These are phyloP conservation scores for Phialocephala sp. DNA, from an alignment of 2,329 filamentous ascomycete species.

Conservation along the genomic window DNA sequence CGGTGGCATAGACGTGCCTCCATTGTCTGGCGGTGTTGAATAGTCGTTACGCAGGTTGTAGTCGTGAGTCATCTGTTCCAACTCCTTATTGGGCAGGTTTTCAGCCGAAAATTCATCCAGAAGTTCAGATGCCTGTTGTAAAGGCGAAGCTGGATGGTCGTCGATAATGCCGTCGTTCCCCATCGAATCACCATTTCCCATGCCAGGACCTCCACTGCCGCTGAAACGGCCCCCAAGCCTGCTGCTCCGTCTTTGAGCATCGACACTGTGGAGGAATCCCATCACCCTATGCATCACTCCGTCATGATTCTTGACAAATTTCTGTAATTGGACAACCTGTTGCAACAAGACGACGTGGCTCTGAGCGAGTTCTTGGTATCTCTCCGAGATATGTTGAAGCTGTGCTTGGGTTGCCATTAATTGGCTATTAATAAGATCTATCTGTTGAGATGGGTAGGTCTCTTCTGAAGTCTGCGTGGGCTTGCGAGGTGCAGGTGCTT, in stretches of 20 bases:
- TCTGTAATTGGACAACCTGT: conserved; percentile 65
- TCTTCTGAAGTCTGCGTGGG: conserved; percentile 67
- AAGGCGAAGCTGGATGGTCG: conserved; percentile 68
- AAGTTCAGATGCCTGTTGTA: conserved; percentile 71
- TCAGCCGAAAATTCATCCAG: conserved; percentile 70
- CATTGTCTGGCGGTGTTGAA: conserved; percentile 42
- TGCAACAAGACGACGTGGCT: conserved; percentile 67
- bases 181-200: conserved; percentile 43
- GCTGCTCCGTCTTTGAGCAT: conserved; percentile 68
- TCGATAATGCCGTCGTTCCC: conserved; percentile 46
- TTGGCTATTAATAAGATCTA: conserved; percentile 87
- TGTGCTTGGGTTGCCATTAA: conserved; percentile 91
- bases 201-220: conserved; percentile 44
- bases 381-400: conserved; percentile 83
- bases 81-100: conserved; percentile 65
- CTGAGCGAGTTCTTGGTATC: conserved; percentile 77
- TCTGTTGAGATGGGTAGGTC: conserved; percentile 81
- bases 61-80: conserved; percentile 65
- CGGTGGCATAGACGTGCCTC: conserved; percentile 42
- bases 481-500: conserved; percentile 91
- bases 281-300: conserved; percentile 74
- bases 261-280: conserved; percentile 68
- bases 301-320: conserved; percentile 71
- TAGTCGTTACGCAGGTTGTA: conserved; percentile 40
- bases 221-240: conserved; percentile 51